Percentiles rank a stretch among this genome's conserved stretches.
Conservation (phyloP, 2,329 filamentous ascomycete genomes). For the Aspergillus niger region DNA sequence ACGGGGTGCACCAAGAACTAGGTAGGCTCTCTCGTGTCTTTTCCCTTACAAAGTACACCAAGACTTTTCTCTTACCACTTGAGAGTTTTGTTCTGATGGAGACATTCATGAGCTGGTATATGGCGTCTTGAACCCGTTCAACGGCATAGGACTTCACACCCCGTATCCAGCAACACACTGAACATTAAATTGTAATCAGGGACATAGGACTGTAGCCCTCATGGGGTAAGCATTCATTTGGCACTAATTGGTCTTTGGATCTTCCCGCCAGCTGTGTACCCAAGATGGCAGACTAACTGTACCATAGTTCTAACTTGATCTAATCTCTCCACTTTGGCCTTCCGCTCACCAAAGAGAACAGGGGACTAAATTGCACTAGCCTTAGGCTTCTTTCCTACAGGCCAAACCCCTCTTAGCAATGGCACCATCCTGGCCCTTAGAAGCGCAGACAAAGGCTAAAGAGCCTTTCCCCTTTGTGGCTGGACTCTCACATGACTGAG, state of each 20-base stretch:
- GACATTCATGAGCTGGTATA: too few relatives aligned
- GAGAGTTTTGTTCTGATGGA: too few relatives aligned
- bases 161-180: background rate
- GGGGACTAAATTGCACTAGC: constrained; percentile 5
- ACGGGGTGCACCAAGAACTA: too few relatives aligned
- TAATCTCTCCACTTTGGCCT: constrained; percentile 8
- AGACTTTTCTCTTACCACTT: too few relatives aligned
- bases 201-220: background rate
- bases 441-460: background rate
- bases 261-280: background rate
- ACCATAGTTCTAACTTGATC: background rate
- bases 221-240: background rate
- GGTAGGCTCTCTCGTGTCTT: too few relatives aligned
- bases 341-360: constrained; percentile 6
- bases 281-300: too few relatives aligned
- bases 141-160: too few relatives aligned
- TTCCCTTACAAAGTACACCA: too few relatives aligned
- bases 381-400: background rate
- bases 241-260: background rate
- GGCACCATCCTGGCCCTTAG: background rate
- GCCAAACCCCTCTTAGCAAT: constrained; percentile 1
- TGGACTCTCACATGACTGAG: constrained; percentile 14
- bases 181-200: background rate
- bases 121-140: too few relatives aligned
- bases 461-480: constrained; percentile 4